Evolutionary conservation across 1,139 yeast species (phyloP).

Genomic region (Nadsonia starkeyi-henricii): DNA sequence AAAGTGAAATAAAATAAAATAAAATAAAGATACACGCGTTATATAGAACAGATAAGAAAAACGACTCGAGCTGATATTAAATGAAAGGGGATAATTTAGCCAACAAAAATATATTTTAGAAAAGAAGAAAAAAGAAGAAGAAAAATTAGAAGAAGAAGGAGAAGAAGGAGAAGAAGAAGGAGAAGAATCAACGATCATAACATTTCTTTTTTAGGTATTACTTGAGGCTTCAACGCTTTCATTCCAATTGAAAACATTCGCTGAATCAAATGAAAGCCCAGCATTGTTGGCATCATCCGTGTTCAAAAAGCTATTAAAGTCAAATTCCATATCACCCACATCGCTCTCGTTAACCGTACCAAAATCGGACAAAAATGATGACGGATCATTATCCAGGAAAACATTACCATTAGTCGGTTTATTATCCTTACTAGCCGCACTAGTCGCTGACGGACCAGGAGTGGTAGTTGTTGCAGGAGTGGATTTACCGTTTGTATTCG

Average conservation of each 20-base stretch:
- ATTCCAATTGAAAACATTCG: constrained; percentile 18
- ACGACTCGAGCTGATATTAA: too few species aligned
- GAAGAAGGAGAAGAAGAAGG: too few species aligned
- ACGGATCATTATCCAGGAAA: constrained; percentile 16
- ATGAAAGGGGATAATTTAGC: too few species aligned
- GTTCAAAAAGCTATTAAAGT: constrained; percentile 22
- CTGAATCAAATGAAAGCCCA: constrained; percentile 17
- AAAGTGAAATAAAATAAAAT: too few species aligned
- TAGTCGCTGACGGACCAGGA: too few species aligned
- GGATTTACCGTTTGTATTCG: background rate
- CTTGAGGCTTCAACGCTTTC: constrained; percentile 22
- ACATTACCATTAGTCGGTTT: constrained; percentile 7
- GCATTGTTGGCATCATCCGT: constrained; percentile 19
- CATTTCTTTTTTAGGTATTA: constrained; percentile 15
- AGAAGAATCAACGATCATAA: too few species aligned
- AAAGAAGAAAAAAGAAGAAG: too few species aligned
- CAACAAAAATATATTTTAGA: too few species aligned
- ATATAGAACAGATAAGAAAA: too few species aligned
- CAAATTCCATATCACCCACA: constrained; percentile 23
- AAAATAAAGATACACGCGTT: too few species aligned
- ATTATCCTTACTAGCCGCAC: background rate
- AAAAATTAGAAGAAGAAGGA: constrained; percentile 3
- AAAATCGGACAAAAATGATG: constrained; percentile 20
- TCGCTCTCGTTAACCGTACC: constrained; percentile 17
- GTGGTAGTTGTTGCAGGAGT: background rate